Evolutionary conservation across 495 filamentous ascomycete species (phyloP).

Genomic region (Tirmania nivea): DNA sequence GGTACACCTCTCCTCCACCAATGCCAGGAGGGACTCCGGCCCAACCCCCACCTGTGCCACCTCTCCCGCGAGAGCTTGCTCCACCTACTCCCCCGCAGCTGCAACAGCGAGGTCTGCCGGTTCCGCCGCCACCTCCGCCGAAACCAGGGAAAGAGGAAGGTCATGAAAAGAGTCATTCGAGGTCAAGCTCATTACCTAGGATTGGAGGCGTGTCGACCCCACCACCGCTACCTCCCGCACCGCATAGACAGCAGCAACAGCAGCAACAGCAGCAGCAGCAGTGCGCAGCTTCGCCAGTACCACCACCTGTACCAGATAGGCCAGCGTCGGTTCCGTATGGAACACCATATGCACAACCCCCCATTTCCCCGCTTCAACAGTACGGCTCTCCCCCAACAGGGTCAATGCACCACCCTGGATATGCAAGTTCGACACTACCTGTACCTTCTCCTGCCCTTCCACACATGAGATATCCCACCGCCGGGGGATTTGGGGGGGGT

Average conservation of each 20-base stretch:
- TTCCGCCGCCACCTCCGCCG: slow-evolving; percentile 5
- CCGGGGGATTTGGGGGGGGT: slow-evolving; percentile 5
- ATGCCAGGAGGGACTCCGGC: slow-evolving; percentile 4
- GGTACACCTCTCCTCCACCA: slow-evolving; percentile 4
- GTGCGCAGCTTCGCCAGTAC: background rate
- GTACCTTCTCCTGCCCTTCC: slow-evolving; percentile 13
- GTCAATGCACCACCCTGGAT: background rate
- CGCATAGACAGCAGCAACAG: slow-evolving; percentile 10
- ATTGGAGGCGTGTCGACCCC: background rate
- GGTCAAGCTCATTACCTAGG: background rate
- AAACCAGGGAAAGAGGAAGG: background rate
- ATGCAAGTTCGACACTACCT: slow-evolving; percentile 3
- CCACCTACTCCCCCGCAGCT: slow-evolving; percentile 2
- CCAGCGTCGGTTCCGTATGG: slow-evolving; percentile 7
- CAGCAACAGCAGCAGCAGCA: slow-evolving; percentile 19
- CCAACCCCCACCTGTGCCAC: slow-evolving; percentile 24
- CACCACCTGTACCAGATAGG: background rate
- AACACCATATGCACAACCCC: slow-evolving; percentile 10
- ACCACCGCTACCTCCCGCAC: slow-evolving; percentile 13
- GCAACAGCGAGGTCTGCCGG: background rate
- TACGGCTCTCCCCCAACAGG: background rate
- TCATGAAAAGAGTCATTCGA: background rate
- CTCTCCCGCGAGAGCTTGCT: slow-evolving; percentile 17
- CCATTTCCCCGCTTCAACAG: slow-evolving; percentile 4
- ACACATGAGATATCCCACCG: slow-evolving; percentile 3